Evolutionary conservation across 2,329 filamentous ascomycete genomes (phyloP).

Genomic region (Cryphonectria carpinicola): DNA sequence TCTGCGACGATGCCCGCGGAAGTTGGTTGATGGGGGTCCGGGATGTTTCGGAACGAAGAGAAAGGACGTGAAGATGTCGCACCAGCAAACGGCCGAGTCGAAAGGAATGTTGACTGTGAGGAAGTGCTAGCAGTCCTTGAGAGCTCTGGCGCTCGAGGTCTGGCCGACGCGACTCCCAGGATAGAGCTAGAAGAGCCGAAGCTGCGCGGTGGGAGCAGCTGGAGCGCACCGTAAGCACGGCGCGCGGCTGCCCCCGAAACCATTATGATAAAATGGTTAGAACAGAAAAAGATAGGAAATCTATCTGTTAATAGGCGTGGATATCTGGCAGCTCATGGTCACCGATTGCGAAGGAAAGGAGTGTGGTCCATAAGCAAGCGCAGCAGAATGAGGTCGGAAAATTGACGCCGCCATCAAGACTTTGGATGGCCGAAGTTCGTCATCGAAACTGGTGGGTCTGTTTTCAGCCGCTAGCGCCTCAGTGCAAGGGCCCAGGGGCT

Average conservation of each 20-base stretch:
- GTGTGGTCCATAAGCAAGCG: constrained; percentile 6
- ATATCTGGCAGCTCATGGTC: constrained; percentile 23
- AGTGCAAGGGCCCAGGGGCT: constrained; percentile 4
- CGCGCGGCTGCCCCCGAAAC: constrained; percentile 52
- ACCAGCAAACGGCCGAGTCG: background rate
- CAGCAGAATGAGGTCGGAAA: background rate
- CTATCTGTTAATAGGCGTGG: constrained; percentile 21
- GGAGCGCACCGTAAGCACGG: constrained; percentile 37
- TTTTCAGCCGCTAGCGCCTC: constrained; percentile 11
- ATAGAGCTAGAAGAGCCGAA: constrained; percentile 36
- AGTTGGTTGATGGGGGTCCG: background rate
- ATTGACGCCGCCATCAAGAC: constrained; percentile 1
- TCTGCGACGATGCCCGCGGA: constrained; percentile 15
- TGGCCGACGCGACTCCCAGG: constrained; percentile 12
- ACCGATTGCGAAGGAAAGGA: constrained; percentile 1
- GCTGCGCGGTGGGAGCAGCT: constrained; percentile 52
- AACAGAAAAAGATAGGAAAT: constrained; percentile 4
- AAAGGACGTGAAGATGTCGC: constrained; percentile 9
- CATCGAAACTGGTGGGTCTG: constrained; percentile 10
- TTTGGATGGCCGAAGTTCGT: constrained; percentile 3
- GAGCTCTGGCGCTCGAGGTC: constrained; percentile 29
- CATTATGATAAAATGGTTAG: constrained; percentile 42
- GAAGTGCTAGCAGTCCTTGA: background rate
- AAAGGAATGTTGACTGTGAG: background rate
- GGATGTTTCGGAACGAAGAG: constrained; percentile 13